Conservation (phyloP, 176 grass and related monocot genomes). For the Carex littledalei region DNA sequence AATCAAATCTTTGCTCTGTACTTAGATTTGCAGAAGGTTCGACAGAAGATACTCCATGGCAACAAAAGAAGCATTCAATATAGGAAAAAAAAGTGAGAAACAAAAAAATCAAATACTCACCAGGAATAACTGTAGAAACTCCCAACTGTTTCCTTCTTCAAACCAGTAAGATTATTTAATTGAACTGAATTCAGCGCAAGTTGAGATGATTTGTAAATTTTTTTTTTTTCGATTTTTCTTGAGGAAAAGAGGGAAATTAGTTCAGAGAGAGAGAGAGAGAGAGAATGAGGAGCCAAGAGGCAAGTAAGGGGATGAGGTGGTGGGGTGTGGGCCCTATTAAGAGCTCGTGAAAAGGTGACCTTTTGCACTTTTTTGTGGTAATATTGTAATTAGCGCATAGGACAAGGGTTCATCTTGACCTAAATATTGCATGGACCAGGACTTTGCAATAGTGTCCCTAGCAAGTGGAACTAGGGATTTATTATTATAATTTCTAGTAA, state of each 20-base stretch:
- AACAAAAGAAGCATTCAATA: constrained; percentile 3
- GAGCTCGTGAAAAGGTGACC: constrained; percentile 35
- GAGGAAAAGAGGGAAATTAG: not conserved
- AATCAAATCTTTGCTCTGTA: not conserved
- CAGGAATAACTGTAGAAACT: not conserved
- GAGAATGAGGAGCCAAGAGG: not conserved
- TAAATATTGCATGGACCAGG: not conserved
- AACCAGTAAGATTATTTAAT: not conserved
- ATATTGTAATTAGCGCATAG: constrained; percentile 10
- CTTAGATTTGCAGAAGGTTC: not conserved
- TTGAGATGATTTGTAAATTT: not conserved
- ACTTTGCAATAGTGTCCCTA: not conserved
- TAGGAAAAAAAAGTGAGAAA: not conserved
- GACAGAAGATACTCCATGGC: not conserved
- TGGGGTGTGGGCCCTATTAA: constrained; percentile 30
- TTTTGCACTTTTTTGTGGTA: constrained; percentile 74
- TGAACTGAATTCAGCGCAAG: not conserved
- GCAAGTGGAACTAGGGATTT: not conserved
- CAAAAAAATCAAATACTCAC: constrained; percentile 12
- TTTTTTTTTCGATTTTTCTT: not conserved
- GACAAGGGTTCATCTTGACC: constrained; percentile 19
- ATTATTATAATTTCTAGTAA: not conserved
- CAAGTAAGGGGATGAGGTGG: constrained; percentile 25
- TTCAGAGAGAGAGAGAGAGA: not conserved
- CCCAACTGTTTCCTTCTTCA: not conserved